Evolutionary conservation across 106 monocot species (phyloP).

Genomic region (Hemerocallis citrina): DNA sequence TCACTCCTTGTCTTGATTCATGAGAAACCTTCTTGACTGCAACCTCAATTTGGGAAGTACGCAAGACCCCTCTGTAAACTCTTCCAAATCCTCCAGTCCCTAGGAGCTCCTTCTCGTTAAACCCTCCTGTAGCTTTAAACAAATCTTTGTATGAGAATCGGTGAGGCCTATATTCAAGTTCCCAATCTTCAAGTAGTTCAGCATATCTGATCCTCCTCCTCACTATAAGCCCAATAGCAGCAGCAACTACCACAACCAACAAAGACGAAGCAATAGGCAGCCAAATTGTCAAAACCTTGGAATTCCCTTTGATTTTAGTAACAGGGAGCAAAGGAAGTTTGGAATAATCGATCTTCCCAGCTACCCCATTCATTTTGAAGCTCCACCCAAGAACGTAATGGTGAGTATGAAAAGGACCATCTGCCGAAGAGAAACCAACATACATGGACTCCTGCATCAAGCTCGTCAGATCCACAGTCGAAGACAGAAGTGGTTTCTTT

Average conservation of each 20-base stretch:
- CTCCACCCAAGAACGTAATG: slow-evolving; percentile 48
- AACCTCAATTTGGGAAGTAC: background rate
- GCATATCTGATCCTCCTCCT: slow-evolving; percentile 9
- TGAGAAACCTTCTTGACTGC: slow-evolving; percentile 10
- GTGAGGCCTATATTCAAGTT: slow-evolving; percentile 7
- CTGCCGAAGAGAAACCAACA: slow-evolving; percentile 33
- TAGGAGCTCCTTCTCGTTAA: slow-evolving; percentile 1
- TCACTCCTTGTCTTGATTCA: slow-evolving; percentile 11
- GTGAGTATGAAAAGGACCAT: background rate
- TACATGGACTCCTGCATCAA: slow-evolving; percentile 16
- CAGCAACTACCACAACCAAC: background rate
- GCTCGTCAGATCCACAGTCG: slow-evolving; percentile 14
- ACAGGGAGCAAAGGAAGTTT: background rate
- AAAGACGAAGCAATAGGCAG: background rate
- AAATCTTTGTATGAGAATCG: slow-evolving; percentile 16
- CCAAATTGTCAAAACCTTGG: background rate
- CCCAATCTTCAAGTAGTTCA: slow-evolving; percentile 13
- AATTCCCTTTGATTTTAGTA: background rate
- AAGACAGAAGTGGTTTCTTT: slow-evolving; percentile 16
- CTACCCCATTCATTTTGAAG: slow-evolving; percentile 21
- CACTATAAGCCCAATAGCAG: background rate
- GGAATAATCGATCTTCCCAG: slow-evolving; percentile 5
- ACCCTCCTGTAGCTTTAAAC: slow-evolving; percentile 7
- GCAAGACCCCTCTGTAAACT: slow-evolving; percentile 8
- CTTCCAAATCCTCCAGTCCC: slow-evolving; percentile 13